phyloP scores from a whole-genome alignment of 1,139 yeast genomes.

The Zhuliangozyma blackwelliae region DNA sequence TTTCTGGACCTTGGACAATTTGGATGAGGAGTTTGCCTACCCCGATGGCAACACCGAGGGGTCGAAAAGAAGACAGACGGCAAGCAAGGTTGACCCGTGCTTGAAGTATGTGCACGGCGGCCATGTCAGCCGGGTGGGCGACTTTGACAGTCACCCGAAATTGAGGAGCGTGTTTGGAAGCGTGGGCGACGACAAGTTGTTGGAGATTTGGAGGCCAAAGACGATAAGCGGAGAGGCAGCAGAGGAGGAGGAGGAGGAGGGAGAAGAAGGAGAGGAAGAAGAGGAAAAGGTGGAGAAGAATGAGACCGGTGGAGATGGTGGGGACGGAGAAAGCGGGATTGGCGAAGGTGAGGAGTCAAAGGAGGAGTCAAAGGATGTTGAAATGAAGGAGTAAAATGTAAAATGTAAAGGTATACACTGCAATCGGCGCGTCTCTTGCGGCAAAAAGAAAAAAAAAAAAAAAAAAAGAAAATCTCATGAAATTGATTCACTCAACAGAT shows the following conservation, averaged over 20 bases:
- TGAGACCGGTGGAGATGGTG: constrained; percentile 7
- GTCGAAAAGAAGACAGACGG: constrained; percentile 18
- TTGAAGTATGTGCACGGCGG: constrained; percentile 57
- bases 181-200: constrained; percentile 50
- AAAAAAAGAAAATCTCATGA: too few relatives aligned
- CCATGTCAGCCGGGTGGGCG: constrained; percentile 51
- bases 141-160: constrained; percentile 46
- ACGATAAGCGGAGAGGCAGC: constrained; percentile 38
- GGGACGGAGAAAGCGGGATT: neutral
- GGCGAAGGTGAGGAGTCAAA: neutral
- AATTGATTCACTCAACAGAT: neutral
- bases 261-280: constrained; percentile 20
- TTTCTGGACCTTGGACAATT: constrained; percentile 46
- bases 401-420: too few relatives aligned
- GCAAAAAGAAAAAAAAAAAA: too few relatives aligned
- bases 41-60: constrained; percentile 16
- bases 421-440: too few relatives aligned
- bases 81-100: constrained; percentile 50
- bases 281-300: constrained; percentile 14
- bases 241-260: constrained; percentile 33
- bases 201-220: constrained; percentile 55
- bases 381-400: neutral
- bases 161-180: constrained; percentile 39
- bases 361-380: neutral
- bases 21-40: constrained; percentile 42